Evolutionary conservation across 768 basidiomycete species (phyloP).

Genomic region (Termitomyces heimii): DNA sequence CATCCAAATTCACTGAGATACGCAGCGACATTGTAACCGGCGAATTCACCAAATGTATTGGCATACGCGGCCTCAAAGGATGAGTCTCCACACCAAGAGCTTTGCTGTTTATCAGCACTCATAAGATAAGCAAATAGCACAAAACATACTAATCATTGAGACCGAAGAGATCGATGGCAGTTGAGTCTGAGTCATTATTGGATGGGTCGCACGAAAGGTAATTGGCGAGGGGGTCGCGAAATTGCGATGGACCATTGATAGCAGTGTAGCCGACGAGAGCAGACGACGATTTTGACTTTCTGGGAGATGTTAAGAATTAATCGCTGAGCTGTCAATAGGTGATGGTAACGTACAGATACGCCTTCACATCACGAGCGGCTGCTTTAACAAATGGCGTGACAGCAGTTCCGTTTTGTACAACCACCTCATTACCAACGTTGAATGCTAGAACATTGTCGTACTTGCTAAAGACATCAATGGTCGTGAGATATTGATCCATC

Average conservation of each 20-base stretch:
- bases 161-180: constrained; percentile 80
- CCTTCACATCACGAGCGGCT: constrained; percentile 82
- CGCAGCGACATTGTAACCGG: constrained; percentile 68
- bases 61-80: constrained; percentile 54
- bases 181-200: constrained; percentile 42
- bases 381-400: constrained; percentile 84
- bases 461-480: constrained; percentile 73
- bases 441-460: constrained; percentile 89
- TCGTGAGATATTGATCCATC: constrained; percentile 70
- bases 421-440: constrained; percentile 89
- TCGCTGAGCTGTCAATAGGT: background rate
- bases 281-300: constrained; percentile 56
- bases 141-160: constrained; percentile 74
- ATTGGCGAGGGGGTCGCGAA: constrained; percentile 63
- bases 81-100: constrained; percentile 78
- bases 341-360: constrained; percentile 62
- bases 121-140: background rate
- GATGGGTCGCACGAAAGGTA: constrained; percentile 75
- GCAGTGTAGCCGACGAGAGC: constrained; percentile 82
- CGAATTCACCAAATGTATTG: constrained; percentile 45
- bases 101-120: constrained; percentile 22
- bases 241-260: constrained; percentile 65
- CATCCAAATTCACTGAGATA: constrained; percentile 92
- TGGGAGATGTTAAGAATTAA: constrained; percentile 18
- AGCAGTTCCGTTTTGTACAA: constrained; percentile 43